Conservation (phyloP, 805 yeast species). For the Zygoascus bituminiphila region DNA sequence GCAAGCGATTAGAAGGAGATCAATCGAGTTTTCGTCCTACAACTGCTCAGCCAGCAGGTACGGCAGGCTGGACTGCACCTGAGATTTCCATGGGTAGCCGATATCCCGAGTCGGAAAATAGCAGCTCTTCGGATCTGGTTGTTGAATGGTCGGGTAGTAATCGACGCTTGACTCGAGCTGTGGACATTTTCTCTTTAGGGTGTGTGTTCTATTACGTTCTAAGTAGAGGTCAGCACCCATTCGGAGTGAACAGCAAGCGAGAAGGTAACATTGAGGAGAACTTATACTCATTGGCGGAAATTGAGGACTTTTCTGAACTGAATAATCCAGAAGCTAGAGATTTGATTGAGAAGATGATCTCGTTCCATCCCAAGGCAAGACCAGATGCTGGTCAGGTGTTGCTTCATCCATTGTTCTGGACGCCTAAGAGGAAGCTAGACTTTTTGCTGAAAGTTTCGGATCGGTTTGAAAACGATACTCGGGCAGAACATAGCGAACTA, state of each 20-base stretch:
- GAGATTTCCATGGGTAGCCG: constrained; percentile 37
- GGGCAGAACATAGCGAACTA: constrained; percentile 68
- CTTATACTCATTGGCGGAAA: constrained; percentile 41
- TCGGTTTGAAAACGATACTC: constrained; percentile 73
- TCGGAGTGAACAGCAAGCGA: constrained; percentile 82
- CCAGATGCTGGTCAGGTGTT: constrained; percentile 64
- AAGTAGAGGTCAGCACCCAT: constrained; percentile 83
- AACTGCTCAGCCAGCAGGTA: constrained; percentile 89
- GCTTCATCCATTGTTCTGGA: constrained; percentile 89
- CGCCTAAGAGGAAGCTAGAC: constrained; percentile 60
- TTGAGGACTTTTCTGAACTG: constrained; percentile 29
- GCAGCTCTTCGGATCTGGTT: constrained; percentile 1
- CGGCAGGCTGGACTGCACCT: constrained; percentile 98
- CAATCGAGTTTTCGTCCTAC: constrained; percentile 92
- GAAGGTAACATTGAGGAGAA: constrained; percentile 71
- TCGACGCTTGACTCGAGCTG: constrained; percentile 44
- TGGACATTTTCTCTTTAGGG: constrained; percentile 90
- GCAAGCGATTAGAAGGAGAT: constrained; percentile 84
- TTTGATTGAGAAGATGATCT: constrained; percentile 65
- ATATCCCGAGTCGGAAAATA: constrained; percentile 3
- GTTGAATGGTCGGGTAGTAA: constrained; percentile 6
- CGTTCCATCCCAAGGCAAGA: constrained; percentile 53
- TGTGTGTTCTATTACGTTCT: constrained; percentile 86
- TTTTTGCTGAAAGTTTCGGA: constrained; percentile 84
- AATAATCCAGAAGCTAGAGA: constrained; percentile 60